Evolutionary conservation across 176 grass and related monocot species (phyloP).

Genomic region (Aegilops sharonensis): DNA sequence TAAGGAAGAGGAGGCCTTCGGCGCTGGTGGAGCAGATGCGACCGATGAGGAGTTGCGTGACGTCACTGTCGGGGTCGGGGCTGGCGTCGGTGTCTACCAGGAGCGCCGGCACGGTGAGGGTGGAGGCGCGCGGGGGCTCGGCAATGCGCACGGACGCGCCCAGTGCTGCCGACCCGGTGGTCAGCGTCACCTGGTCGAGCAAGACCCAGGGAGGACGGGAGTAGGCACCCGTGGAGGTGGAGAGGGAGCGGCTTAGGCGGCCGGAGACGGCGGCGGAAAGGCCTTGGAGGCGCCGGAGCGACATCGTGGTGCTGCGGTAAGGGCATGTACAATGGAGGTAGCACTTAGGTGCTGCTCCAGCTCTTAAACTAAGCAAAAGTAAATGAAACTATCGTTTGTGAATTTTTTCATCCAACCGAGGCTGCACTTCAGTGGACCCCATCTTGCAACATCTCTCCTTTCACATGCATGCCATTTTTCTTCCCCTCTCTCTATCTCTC

Average conservation of each 20-base stretch:
- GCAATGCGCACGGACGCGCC: background rate
- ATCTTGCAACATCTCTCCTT: too few species aligned
- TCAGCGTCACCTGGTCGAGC: background rate
- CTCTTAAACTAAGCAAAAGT: too few species aligned
- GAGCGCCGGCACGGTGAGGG: background rate
- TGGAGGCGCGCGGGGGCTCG: background rate
- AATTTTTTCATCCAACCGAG: too few species aligned
- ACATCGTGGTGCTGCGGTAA: background rate
- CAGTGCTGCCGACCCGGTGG: background rate
- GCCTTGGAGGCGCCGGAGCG: background rate
- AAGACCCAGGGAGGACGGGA: conserved; percentile 2
- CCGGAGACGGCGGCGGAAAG: background rate
- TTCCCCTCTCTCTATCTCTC: too few species aligned
- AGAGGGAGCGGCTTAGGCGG: background rate
- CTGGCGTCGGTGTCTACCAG: background rate
- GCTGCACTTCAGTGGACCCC: too few species aligned
- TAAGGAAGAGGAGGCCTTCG: background rate
- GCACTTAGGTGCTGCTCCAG: too few species aligned
- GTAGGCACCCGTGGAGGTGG: background rate
- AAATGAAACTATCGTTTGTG: too few species aligned
- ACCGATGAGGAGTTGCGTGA: background rate
- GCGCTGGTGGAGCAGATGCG: background rate
- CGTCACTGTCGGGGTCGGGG: background rate
- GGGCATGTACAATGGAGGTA: too few species aligned
- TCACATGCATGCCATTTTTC: too few species aligned